A percentile compares a stretch with the other conserved stretches of the same genome.
phyloP scores from a whole-genome alignment of 495 filamentous ascomycete species.

The Corynascus novoguineensis region DNA sequence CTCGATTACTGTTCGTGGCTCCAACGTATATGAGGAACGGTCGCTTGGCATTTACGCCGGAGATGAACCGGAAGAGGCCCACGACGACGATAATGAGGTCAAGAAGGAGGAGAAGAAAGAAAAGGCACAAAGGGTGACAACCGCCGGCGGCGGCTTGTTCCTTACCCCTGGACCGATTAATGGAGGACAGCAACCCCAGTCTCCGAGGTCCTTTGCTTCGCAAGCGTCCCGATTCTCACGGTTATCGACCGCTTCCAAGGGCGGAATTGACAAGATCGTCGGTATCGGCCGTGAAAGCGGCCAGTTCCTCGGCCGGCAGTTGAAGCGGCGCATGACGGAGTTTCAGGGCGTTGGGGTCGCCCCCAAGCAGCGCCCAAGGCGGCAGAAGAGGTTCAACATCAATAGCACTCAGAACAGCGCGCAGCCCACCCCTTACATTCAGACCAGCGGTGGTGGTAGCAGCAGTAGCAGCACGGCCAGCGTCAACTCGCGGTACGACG shows the following conservation, averaged over 20 bases:
- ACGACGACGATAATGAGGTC: constrained; percentile 12
- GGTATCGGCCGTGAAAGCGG: constrained; percentile 30
- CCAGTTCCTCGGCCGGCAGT: constrained; percentile 54
- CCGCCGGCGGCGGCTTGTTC: neutral
- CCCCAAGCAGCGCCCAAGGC: too few species aligned
- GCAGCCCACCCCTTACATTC: too few species aligned
- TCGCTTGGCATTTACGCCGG: constrained; percentile 62
- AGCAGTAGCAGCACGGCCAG: constrained; percentile 9
- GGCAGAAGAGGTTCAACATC: neutral
- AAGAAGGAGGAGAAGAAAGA: neutral
- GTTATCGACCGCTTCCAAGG: neutral
- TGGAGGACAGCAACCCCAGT: neutral
- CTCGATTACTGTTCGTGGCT: constrained; percentile 64
- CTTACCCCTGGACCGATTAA: neutral
- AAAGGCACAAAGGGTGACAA: too few species aligned
- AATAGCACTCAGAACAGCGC: too few species aligned
- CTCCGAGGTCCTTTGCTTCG: constrained; percentile 23
- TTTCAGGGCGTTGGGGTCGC: constrained; percentile 12
- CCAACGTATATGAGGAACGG: constrained; percentile 63
- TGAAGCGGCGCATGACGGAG: constrained; percentile 41
- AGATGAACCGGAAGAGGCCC: constrained; percentile 30
- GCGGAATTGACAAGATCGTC: constrained; percentile 9
- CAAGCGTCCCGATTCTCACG: constrained; percentile 12
- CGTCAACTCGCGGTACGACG: neutral
- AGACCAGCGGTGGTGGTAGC: too few species aligned